phyloP scores from a whole-genome alignment of 1,284 basidiomycete genomes.

The Malassezia sp. region DNA sequence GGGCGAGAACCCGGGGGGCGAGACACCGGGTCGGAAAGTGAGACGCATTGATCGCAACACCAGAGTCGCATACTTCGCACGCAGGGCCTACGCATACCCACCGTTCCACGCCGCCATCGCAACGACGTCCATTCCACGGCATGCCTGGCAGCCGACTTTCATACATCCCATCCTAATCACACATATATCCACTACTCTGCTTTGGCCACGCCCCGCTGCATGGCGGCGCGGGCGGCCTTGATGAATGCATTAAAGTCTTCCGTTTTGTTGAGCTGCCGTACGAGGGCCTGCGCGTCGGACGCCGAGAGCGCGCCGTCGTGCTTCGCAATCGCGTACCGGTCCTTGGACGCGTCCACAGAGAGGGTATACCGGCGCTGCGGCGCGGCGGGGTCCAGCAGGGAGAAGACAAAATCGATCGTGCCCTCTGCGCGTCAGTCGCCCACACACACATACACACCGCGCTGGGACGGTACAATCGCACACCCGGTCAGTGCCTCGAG shows the following conservation, averaged over 20 bases:
- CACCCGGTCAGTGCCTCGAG: slow-evolving; percentile 28
- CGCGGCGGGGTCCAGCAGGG: background rate
- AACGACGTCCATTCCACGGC: no score
- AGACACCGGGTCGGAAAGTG: no score
- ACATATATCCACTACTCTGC: background rate
- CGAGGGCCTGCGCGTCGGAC: slow-evolving; percentile 15
- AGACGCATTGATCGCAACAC: no score
- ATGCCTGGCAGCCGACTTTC: background rate
- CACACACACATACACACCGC: no score
- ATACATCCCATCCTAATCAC: background rate
- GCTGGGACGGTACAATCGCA: slow-evolving; percentile 17
- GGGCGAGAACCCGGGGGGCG: no score
- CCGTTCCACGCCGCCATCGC: no score
- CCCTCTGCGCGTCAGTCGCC: no score
- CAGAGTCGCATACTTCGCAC: no score
- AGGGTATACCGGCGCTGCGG: slow-evolving; percentile 16
- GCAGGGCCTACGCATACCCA: no score
- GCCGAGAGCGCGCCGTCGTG: slow-evolving; percentile 5
- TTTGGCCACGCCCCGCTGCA: slow-evolving; percentile 2
- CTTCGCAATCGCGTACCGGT: slow-evolving; percentile 1
- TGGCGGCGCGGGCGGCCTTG: slow-evolving; percentile 7
- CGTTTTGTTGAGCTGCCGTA: slow-evolving; percentile 24
- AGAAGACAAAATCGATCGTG: slow-evolving; percentile 2
- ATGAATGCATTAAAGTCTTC: slow-evolving; percentile 31
- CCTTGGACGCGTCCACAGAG: slow-evolving; percentile 9